phyloP scores from a whole-genome alignment of 2,329 filamentous ascomycete genomes.

The Xylaria arbuscula region DNA sequence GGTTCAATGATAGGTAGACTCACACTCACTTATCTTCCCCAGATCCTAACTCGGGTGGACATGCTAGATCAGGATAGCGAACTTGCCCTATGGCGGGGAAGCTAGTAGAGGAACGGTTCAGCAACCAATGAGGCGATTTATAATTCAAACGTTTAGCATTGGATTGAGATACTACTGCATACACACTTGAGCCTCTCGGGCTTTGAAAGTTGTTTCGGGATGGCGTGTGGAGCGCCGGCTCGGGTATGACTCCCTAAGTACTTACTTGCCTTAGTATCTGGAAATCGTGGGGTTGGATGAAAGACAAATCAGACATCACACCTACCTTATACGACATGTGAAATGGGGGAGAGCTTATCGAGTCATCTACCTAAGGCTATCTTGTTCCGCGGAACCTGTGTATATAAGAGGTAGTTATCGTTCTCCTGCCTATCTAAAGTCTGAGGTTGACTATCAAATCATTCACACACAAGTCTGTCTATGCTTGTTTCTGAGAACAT shows the following conservation, averaged over 20 bases:
- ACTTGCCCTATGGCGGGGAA: constrained; percentile 15
- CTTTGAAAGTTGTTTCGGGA: constrained; percentile 14
- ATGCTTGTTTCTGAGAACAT: too few species aligned
- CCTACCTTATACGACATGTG: constrained; percentile 4
- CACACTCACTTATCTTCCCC: constrained; percentile 3
- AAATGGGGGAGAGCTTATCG: neutral
- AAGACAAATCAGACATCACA: neutral
- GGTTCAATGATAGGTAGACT: constrained; percentile 18
- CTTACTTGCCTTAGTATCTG: neutral
- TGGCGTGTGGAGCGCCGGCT: constrained; percentile 19
- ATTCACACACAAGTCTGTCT: neutral
- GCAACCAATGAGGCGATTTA: constrained; percentile 20
- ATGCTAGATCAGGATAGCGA: constrained; percentile 39
- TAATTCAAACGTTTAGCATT: constrained; percentile 16
- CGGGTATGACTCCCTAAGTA: neutral
- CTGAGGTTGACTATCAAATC: neutral
- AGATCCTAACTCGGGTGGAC: constrained; percentile 41
- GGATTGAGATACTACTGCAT: neutral
- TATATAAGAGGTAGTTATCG: constrained; percentile 5
- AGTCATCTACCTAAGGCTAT: neutral
- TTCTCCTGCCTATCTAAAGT: neutral
- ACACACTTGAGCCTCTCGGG: constrained; percentile 8
- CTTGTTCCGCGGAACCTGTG: neutral
- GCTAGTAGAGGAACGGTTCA: constrained; percentile 18
- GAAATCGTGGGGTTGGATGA: constrained; percentile 10